Evolutionary conservation across 495 filamentous ascomycete genomes (phyloP), one percentile per base, ranked within the genome.

Genomic region (Neurospora sp.): DNA sequence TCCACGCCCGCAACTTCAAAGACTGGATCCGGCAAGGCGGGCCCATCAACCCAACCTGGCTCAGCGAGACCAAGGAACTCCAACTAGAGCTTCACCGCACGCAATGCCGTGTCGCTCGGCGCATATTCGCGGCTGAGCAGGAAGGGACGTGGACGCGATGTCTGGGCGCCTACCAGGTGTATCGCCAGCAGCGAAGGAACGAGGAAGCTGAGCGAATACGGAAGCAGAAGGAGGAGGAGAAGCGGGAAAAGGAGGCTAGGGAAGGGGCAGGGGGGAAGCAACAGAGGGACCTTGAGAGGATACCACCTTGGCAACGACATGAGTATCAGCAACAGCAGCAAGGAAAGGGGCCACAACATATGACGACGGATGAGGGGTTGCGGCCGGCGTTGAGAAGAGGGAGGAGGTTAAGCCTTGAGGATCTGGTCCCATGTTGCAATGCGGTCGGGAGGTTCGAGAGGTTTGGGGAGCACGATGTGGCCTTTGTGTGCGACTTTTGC

Each of bases 401-500:
- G 37, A 69, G 71, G 66, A 36, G 54, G 24, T 70, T 70, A 24
- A 80, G 79, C 72, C 69, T 82, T 6, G 84, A 85, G 70, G 79
- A 79, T 72, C 74, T 84, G 2, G 73, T 79, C 2, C 80, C 83
- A 11, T 66, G 40, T 28, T 85, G 84, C 75, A 83, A 84, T 34
- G 73, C 76, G 5, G 77, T 84, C 7, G 84, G 84, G 8, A 73
- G 76, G 15, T 86, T 86, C 70, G 80, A 84, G 77, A 78, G 82
- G 7, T 77, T 85, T 31, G 80, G 77, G 34, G 77, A 80, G n/a
- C 74, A 69, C n/a, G 83, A 85, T 72, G 82, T 83, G 21, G 84
- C 85, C 2, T 86, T 86, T 71, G 80, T 85, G 0, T 86, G 85
- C 75, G 82, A 86, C 75, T 86, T 83, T 73, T 86, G 85, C 79